Evolutionary conservation across 495 filamentous ascomycete genomes (phyloP), one percentile per base, ranked within the genome.

Genomic region (Aspergillus hancockii): DNA sequence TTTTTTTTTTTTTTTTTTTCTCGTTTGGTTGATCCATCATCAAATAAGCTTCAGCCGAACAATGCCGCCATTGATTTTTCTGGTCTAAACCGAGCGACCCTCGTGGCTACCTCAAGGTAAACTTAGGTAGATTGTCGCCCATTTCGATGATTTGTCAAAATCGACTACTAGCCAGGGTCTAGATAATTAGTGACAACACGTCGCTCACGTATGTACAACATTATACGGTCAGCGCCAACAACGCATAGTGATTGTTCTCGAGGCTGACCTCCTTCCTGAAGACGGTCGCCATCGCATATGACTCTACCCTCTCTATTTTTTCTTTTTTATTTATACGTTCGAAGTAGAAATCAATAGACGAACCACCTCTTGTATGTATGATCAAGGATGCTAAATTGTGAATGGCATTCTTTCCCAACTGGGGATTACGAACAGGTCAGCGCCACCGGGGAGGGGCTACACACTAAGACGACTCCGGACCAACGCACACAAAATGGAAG

Each of bases 41-140:
- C 21, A 21, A 32, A 36, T 53, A 32, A 22, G 30, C 50, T 38
- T 36, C 49, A 54, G 46, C 52, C 58, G 52, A 61, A 34, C 25
- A 56, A 61, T 41, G 25, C 58, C 52, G 58, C 22, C 46, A n/a
- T 14, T 43, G 18, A 47, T 36, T 49, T 21, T 23, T 13, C 50
- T 43, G 40, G 51, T 23, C 60, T 59, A 52, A 63, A 31, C 10
- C 36, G 49, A 53, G 23, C 23, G 23, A 56, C 40, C 56, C 61
- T 63, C 61, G 61, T 63, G 61, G 61, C 61, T 40, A 23, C 31
- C 36, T 32, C 14, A 45, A 46, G 21, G 34, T 41, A 57, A 45
- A 57, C 43, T 49, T 36, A 14, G 43, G 25, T 41, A 57, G 47
- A 61, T 63, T 47, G 7, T 36, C 34, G 34, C 34, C 54, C 55